These are phyloP conservation scores for Thinopyrum elongatum DNA, from an alignment of 176 grass and related monocot genomes.

Conservation along the genomic window DNA sequence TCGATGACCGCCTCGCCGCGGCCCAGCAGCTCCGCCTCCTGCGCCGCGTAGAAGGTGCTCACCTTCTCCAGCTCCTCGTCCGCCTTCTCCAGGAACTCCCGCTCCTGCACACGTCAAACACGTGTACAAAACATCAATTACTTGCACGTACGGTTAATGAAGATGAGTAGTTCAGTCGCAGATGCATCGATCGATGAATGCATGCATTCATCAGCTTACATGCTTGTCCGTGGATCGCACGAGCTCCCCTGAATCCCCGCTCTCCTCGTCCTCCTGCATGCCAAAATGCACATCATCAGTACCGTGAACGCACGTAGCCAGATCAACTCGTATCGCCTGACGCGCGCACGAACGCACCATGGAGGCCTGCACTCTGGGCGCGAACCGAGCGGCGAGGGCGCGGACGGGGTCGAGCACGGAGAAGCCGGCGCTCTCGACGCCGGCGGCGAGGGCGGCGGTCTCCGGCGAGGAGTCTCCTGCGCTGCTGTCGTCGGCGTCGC, in stretches of 20 bases:
- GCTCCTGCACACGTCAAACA: constrained; percentile 37
- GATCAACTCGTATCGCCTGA: too few species aligned
- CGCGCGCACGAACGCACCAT: neutral
- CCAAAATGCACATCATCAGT: neutral
- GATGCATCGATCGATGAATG: neutral
- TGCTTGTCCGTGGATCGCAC: constrained; percentile 59
- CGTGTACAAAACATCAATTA: neutral
- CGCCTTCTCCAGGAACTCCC: constrained; percentile 60
- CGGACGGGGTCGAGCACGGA: constrained; percentile 74
- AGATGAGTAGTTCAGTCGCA: neutral
- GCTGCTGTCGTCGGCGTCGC: neutral
- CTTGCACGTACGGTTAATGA: neutral
- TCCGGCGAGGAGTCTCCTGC: neutral
- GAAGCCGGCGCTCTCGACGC: constrained; percentile 10
- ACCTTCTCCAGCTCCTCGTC: constrained; percentile 89
- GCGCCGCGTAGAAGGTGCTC: constrained; percentile 56
- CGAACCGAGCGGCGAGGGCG: constrained; percentile 45
- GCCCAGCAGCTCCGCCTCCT: constrained; percentile 62
- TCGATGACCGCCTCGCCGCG: constrained; percentile 58
- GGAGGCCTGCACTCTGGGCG: neutral
- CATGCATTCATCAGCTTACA: constrained; percentile 15
- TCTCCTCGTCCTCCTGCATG: constrained; percentile 41
- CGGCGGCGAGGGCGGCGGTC: neutral
- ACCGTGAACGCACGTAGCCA: neutral
- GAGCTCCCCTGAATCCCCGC: constrained; percentile 43